Conservation (phyloP, 805 yeast species). For the Lachancea sp. region DNA sequence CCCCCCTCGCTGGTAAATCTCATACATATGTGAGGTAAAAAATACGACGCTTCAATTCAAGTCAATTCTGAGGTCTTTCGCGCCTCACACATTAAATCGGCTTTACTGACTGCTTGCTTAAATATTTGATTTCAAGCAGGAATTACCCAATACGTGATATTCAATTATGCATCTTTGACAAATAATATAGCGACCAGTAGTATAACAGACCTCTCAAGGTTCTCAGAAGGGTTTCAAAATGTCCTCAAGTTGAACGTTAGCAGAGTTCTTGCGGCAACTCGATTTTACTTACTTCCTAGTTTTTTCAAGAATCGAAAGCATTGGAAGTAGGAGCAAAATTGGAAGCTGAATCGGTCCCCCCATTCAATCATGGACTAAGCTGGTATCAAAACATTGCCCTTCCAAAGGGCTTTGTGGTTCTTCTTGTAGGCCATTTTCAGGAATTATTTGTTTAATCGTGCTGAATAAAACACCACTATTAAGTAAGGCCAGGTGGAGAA, state of each 20-base stretch:
- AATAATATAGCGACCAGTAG: background rate
- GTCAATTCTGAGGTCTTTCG: too few relatives aligned
- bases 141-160: slow-evolving; percentile 6
- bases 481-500: too few relatives aligned
- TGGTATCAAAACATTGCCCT: background rate
- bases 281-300: background rate
- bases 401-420: too few relatives aligned
- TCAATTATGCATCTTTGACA: background rate
- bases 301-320: background rate
- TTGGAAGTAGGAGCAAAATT: too few relatives aligned
- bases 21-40: background rate
- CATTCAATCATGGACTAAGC: background rate
- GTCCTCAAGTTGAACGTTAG: slow-evolving; percentile 2
- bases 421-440: too few relatives aligned
- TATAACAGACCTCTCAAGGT: background rate
- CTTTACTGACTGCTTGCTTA: background rate
- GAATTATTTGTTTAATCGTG: too few relatives aligned
- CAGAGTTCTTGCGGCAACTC: background rate
- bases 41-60: background rate
- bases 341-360: background rate
- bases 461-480: too few relatives aligned
- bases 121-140: background rate
- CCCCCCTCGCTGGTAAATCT: too few relatives aligned
- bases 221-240: background rate
- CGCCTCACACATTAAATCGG: background rate